Base-by-base conservation (phyloP, 805 yeast species). In the Saccharomycopsis sp. region DNA sequence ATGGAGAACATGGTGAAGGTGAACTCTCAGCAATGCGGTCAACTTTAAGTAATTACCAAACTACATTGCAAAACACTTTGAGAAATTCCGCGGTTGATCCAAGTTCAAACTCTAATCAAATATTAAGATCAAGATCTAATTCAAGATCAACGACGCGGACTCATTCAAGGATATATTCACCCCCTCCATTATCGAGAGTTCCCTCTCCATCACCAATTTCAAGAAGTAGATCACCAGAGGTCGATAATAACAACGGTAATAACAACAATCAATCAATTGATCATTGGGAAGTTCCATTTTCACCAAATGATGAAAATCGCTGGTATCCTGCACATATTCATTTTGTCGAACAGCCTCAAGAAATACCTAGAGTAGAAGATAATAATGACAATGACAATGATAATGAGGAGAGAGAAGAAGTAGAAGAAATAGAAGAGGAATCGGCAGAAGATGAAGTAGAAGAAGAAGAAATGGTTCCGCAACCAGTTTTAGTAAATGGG, bases 111-210 rank as follows among this genome's bases (percentile, higher is more conserved):
- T 29, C 43, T 9, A 31, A 21, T 23, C 45, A 34, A 24, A 45
- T 45, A 6, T 24, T 45, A 2, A 8, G 44, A 4, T 40, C 44
- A 9, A 26, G 48, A 19, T 45, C 48, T 9, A 45, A 45, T 36
- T 45, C 48, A 4, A 26, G 48, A 17, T 41, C 45, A 6, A 40
- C 45, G 6, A 23, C 41, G 19, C 20, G 47, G 9, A 19, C 37
- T 6, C 44, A 35, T 9, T 41, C 45, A 9, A 14, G 48, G 19
- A 26, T 45, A 11, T 36, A 45, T 28, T 45, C 48, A 6, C 48
- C 48, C 4, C 48, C 48, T 1, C 48, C 48, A 16, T 4, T 35
- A 13, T 34, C 45, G 14, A 39, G 44, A 14, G 39, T 32, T 11
- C 21, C 41, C 8, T 40, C 48, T 4, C 44, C 45, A 8, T 31